A percentile compares a stretch with the other conserved stretches of the same genome.
These are phyloP conservation scores for Trametes pubescens DNA, from an alignment of 1,284 basidiomycete genomes.

Conservation along the genomic window DNA sequence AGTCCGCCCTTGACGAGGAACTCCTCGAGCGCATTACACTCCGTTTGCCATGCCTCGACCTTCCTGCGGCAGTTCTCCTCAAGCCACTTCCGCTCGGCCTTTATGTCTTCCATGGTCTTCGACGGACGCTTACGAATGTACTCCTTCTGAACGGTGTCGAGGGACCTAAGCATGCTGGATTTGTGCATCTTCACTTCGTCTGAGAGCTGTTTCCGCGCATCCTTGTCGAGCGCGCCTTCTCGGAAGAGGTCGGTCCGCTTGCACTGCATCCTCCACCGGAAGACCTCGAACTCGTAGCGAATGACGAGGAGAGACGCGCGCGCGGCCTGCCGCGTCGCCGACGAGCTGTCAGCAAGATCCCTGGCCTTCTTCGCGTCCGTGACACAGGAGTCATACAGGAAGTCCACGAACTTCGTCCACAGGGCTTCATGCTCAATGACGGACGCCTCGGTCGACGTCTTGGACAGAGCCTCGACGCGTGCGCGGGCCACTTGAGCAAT, in stretches of 20 bases:
- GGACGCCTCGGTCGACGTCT: constrained; percentile 9
- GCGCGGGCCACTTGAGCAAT: constrained; percentile 43
- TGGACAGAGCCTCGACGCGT: constrained; percentile 32
- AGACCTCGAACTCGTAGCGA: constrained; percentile 46
- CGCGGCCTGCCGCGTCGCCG: constrained; percentile 45
- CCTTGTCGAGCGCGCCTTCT: background rate
- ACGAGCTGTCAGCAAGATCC: constrained; percentile 46
- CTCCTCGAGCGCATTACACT: constrained; percentile 39
- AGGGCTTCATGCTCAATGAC: constrained; percentile 22
- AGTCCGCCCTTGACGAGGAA: constrained; percentile 45
- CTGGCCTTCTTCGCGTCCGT: constrained; percentile 52
- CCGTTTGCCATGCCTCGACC: constrained; percentile 45
- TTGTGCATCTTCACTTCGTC: constrained; percentile 25
- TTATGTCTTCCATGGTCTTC: constrained; percentile 32
- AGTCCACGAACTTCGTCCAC: constrained; percentile 50
- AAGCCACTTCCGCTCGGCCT: constrained; percentile 47
- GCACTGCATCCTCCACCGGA: constrained; percentile 46
- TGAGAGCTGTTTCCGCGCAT: constrained; percentile 30
- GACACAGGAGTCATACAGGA: constrained; percentile 52
- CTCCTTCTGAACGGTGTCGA: constrained; percentile 10
- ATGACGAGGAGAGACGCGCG: constrained; percentile 47
- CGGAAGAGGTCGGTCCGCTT: constrained; percentile 16
- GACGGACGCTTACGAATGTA: constrained; percentile 27
- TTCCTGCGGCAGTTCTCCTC: constrained; percentile 44
- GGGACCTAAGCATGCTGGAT: constrained; percentile 8